Evolutionary conservation across 495 filamentous ascomycete genomes (phyloP).

Genomic region (Penicillium turbatum): DNA sequence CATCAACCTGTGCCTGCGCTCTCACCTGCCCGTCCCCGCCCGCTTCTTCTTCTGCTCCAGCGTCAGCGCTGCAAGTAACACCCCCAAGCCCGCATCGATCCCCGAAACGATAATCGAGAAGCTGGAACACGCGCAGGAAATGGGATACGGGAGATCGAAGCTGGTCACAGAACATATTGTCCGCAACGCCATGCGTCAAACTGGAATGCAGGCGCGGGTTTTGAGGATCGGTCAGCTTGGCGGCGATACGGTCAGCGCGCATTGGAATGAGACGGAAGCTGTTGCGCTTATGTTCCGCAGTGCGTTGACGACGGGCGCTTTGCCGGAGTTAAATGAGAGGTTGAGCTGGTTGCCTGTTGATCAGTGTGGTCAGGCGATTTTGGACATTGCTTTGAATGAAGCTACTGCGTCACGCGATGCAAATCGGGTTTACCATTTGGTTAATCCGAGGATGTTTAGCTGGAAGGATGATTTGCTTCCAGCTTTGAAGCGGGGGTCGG

Average conservation of each 20-base stretch:
- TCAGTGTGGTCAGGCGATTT: slow-evolving; percentile 28
- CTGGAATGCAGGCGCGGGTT: slow-evolving; percentile 35
- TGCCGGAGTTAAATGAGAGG: slow-evolving; percentile 54
- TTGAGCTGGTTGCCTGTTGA: slow-evolving; percentile 49
- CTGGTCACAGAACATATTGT: slow-evolving; percentile 58
- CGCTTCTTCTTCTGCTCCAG: slow-evolving; percentile 60
- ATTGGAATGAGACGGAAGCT: slow-evolving; percentile 63
- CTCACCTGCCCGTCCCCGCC: slow-evolving; percentile 28
- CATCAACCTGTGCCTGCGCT: slow-evolving; percentile 51
- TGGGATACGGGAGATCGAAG: slow-evolving; percentile 60
- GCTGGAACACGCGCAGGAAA: slow-evolving; percentile 44
- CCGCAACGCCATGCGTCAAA: slow-evolving; percentile 35
- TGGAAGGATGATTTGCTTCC: slow-evolving; percentile 54
- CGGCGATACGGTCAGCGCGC: slow-evolving; percentile 51
- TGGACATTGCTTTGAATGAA: slow-evolving; percentile 17
- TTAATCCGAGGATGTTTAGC: slow-evolving; percentile 46
- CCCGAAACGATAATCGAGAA: slow-evolving; percentile 46
- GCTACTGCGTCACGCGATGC: slow-evolving; percentile 1
- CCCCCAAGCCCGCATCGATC: slow-evolving; percentile 33
- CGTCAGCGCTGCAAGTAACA: slow-evolving; percentile 43
- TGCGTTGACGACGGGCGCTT: slow-evolving; percentile 40
- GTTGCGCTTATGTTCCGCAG: slow-evolving; percentile 59
- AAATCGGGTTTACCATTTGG: slow-evolving; percentile 48
- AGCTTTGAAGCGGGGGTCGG: slow-evolving; percentile 33
- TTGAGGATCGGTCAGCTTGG: slow-evolving; percentile 60